These are phyloP conservation scores for Thuidium tamariscinum DNA, from an alignment of 225 moss, liverwort and hornwort genomes.

Conservation along the genomic window DNA sequence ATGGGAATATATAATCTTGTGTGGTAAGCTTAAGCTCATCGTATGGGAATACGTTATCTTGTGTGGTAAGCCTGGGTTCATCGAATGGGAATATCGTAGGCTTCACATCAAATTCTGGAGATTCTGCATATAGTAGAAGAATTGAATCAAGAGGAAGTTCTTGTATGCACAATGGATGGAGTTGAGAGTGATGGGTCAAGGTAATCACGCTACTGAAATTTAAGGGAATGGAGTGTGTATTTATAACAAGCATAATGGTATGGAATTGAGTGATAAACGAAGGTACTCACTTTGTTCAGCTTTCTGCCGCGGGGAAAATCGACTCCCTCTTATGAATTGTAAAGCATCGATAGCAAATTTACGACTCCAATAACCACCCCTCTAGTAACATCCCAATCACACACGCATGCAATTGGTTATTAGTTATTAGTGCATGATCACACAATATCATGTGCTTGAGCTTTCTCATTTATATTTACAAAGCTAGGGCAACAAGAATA, in stretches of 20 bases:
- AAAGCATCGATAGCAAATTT: neutral
- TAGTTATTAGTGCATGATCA: neutral
- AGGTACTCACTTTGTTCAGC: too few relatives aligned
- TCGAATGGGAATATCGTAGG: neutral
- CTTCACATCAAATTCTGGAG: neutral
- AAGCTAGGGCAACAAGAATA: neutral
- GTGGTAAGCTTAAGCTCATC: neutral
- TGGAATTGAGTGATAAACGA: too few relatives aligned
- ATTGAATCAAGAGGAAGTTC: neutral
- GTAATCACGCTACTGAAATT: neutral
- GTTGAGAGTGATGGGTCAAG: neutral
- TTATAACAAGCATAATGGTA: too few relatives aligned
- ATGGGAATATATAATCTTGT: neutral
- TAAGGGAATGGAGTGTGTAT: neutral
- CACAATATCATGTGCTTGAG: neutral
- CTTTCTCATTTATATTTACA: neutral
- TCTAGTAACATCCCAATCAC: neutral
- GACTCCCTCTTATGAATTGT: neutral
- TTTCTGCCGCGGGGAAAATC: too few relatives aligned
- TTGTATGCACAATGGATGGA: too few relatives aligned
- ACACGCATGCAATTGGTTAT: neutral
- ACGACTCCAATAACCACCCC: neutral
- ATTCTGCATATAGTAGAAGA: neutral
- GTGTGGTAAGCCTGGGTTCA: neutral
- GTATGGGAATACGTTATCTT: neutral